Evolutionary conservation across 2,329 filamentous ascomycete species (phyloP), one percentile per base, ranked within the genome.

Genomic region (Venturia aucupariae): DNA sequence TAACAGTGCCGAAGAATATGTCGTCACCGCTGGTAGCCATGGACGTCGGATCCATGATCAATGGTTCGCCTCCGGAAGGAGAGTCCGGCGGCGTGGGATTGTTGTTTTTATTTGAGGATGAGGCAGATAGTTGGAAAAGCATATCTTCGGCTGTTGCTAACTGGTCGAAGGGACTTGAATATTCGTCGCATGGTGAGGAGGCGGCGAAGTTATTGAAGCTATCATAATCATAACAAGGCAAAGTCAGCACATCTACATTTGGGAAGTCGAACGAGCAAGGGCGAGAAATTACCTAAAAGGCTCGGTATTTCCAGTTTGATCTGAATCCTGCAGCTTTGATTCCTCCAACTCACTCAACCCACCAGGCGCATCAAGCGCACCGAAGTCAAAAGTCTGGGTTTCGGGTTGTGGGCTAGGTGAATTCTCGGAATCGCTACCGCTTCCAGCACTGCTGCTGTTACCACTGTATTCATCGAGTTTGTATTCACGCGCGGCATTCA

Each of bases 401-500:
- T 39, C 42, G 11, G 63, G 54, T 13, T 13, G 38, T 27, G 64
- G 64, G 24, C 59, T 62, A 6, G 57, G 64, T n/a, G 59, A 62
- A 38, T 65, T 44, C 38, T 65, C 64, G 2, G 41, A 44, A 3
- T 42, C 57, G 30, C 38, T 46, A 17, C 57, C 64, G 19, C 54
- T 61, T 22, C 44, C 39, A 30, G 39, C 41, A 41, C 38, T 57
- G 27, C 57, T 51, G 55, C 63, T 64, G 19, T 55, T 30, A 19
- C 57, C 63, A 27, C 62, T 59, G 24, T 48, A 54, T 5, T 41
- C 42, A 4, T 44, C 24, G 27, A 39, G 4, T 19, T 55, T 60
- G 41, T 60, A 5, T 19, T 51, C 63, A 19, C 46, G 32, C 13
- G 17, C 51, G 13, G 35, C 30, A 22, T 73, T 71, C 66, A 75